These are phyloP conservation scores for Elsinoe ampelina DNA, from an alignment of 2,329 filamentous ascomycete genomes.

Conservation along the genomic window DNA sequence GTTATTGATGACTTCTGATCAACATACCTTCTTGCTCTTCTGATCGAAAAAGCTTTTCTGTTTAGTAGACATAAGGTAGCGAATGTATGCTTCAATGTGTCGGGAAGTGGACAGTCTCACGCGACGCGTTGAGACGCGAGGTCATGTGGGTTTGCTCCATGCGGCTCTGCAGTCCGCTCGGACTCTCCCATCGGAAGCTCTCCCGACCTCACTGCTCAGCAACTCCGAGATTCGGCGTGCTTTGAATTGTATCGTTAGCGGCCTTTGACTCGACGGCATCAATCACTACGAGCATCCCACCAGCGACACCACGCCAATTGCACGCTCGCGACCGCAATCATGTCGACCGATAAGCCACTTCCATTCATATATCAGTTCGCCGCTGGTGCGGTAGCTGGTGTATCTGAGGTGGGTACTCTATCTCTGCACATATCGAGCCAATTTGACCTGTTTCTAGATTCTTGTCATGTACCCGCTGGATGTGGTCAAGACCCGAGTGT, in stretches of 20 bases:
- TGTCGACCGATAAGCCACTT: slow-evolving; percentile 60
- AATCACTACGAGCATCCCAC: no score
- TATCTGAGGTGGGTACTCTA: slow-evolving; percentile 69
- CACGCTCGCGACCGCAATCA: slow-evolving; percentile 17
- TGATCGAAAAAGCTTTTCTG: slow-evolving; percentile 46
- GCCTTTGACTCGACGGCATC: not conserved
- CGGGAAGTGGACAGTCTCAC: no score
- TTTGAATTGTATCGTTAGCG: not conserved
- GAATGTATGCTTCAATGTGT: not conserved
- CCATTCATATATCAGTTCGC: slow-evolving; percentile 93
- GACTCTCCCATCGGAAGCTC: not conserved
- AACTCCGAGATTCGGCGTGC: not conserved
- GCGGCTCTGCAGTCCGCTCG: not conserved
- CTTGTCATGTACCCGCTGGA: slow-evolving; percentile 85
- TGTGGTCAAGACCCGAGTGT: slow-evolving; percentile 97
- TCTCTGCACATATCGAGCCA: not conserved
- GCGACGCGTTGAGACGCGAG: not conserved
- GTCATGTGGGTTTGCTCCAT: not conserved
- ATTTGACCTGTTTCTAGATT: slow-evolving; percentile 18
- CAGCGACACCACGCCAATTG: not conserved
- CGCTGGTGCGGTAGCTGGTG: slow-evolving; percentile 92
- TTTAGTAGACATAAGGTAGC: slow-evolving; percentile 33
- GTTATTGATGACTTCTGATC: not conserved
- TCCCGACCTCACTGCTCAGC: not conserved
- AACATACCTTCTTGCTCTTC: slow-evolving; percentile 33